phyloP scores from a whole-genome alignment of 768 basidiomycete species.

The Clitopilus hobsonii region DNA sequence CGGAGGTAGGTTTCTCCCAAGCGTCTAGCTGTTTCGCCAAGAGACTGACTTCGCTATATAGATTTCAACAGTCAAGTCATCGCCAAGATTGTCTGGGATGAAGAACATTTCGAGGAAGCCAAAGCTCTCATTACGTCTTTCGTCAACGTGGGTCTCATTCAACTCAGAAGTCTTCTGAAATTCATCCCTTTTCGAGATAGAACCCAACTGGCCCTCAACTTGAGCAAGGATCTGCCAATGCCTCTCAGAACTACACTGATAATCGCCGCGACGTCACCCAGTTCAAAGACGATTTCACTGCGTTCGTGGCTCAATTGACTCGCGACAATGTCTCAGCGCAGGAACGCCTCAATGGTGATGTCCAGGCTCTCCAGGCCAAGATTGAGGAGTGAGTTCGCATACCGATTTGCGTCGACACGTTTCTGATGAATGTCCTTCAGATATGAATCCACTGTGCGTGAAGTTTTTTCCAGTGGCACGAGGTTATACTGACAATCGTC shows the following conservation, averaged over 20 bases:
- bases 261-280: not conserved
- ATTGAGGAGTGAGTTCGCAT: not conserved
- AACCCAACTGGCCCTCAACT: not conserved
- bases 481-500: no score
- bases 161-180: no score
- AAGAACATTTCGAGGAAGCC: not conserved
- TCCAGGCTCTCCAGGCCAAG: not conserved
- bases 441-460: not conserved
- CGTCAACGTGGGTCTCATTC: not conserved
- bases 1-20: not conserved
- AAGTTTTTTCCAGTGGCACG: no score
- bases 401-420: not conserved
- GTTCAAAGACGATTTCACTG: not conserved
- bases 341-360: not conserved
- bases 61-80: not conserved
- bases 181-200: no score
- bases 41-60: not conserved
- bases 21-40: not conserved
- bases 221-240: not conserved
- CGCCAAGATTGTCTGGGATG: not conserved
- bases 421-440: not conserved
- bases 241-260: not conserved
- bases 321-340: not conserved
- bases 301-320: not conserved
- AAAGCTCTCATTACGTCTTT: not conserved